Evolutionary conservation across 83 land plant species (phyloP).

Genomic region (Picea abies): DNA sequence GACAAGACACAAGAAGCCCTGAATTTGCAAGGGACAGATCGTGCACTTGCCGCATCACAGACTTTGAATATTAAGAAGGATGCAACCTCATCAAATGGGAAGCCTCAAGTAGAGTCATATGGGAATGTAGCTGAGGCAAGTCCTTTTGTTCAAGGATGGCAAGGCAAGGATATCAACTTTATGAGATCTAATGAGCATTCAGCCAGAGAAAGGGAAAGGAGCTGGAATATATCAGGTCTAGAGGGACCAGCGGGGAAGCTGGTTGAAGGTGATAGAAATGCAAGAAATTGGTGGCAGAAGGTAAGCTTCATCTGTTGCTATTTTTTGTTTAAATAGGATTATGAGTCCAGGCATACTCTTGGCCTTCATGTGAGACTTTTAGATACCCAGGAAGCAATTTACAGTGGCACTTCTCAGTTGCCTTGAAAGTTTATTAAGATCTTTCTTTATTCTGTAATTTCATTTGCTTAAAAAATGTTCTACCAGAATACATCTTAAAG

Average conservation of each 20-base stretch:
- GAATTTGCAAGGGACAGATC: constrained; percentile 18
- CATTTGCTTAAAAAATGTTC: too few species aligned
- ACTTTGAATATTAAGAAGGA: constrained; percentile 18
- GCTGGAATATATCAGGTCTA: constrained; percentile 77
- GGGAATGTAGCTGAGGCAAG: constrained; percentile 36
- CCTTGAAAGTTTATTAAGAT: neutral
- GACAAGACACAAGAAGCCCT: constrained; percentile 57
- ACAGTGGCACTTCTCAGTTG: neutral
- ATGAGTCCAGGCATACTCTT: constrained; percentile 3
- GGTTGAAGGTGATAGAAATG: constrained; percentile 78
- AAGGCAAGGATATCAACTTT: constrained; percentile 66
- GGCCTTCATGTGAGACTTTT: neutral
- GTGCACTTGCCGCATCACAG: neutral
- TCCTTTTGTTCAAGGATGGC: constrained; percentile 90
- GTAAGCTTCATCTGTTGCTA: constrained; percentile 28
- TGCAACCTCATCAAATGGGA: constrained; percentile 22
- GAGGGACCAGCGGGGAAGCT: constrained; percentile 72
- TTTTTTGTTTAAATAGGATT: neutral
- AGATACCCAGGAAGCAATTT: neutral
- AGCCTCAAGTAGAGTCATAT: constrained; percentile 21
- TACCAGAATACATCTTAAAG: too few species aligned
- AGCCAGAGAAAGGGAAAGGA: constrained; percentile 48
- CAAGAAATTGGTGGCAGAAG: constrained; percentile 97
- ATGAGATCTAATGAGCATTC: constrained; percentile 88
- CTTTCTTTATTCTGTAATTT: neutral